Percentiles rank a stretch among this genome's conserved stretches.
Conservation (phyloP, 2,329 filamentous ascomycete genomes). For the Beauveria asiatica region DNA sequence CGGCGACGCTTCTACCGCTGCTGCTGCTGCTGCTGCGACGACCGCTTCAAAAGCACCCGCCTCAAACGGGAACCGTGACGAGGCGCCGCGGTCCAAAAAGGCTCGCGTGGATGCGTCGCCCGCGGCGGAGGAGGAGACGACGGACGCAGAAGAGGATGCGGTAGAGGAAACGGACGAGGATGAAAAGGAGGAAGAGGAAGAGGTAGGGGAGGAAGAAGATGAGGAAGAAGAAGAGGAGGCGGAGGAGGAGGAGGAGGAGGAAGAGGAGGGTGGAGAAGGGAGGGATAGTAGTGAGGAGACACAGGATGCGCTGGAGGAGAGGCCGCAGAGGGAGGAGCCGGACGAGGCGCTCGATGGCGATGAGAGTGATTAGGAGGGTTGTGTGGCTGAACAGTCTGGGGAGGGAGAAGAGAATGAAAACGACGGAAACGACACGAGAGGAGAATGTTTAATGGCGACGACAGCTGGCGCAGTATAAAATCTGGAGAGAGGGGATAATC, state of each 20-base stretch:
- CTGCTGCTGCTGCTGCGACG: slow-evolving; percentile 11
- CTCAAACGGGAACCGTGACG: slow-evolving; percentile 27
- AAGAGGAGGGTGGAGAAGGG: slow-evolving; percentile 38
- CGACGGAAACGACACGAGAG: background rate
- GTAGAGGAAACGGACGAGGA: slow-evolving; percentile 31
- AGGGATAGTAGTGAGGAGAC: slow-evolving; percentile 46
- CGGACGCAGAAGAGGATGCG: slow-evolving; percentile 41
- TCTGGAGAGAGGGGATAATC: no score
- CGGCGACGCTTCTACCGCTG: slow-evolving; percentile 15
- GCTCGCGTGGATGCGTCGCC: slow-evolving; percentile 38
- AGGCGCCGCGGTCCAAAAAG: slow-evolving; percentile 29
- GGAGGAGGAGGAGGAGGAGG: slow-evolving; percentile 36
- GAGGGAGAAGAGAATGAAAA: background rate
- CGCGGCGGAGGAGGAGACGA: slow-evolving; percentile 26
- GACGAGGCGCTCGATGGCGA: slow-evolving; percentile 57
- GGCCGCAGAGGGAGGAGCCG: slow-evolving; percentile 37
- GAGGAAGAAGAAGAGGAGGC: slow-evolving; percentile 38
- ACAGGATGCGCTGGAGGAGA: slow-evolving; percentile 44
- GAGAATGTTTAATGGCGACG: no score
- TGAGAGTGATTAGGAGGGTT: slow-evolving; percentile 43
- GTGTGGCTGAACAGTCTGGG: no score
- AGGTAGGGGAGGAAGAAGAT: slow-evolving; percentile 39
- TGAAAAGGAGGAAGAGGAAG: slow-evolving; percentile 37
- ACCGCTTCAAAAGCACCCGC: slow-evolving; percentile 18
- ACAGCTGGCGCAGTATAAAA: no score